phyloP scores from a whole-genome alignment of 164 flowering plant genomes.

The Dillenia suffruticosa region DNA sequence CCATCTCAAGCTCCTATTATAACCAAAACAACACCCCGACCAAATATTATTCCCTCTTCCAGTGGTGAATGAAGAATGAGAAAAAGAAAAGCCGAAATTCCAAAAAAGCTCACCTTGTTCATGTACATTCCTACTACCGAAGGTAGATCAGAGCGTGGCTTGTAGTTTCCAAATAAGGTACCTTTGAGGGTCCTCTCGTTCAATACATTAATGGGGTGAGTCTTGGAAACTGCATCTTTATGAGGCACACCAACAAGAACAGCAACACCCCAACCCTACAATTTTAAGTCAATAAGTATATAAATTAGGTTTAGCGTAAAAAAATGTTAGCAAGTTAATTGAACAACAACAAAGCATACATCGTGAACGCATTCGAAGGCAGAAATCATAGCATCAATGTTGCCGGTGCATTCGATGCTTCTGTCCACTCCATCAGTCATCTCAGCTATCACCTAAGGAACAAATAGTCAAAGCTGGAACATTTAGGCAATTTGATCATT shows the following conservation, averaged over 20 bases:
- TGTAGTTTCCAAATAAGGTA: slow-evolving; percentile 30
- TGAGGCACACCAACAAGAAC: slow-evolving; percentile 56
- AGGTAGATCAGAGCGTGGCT: slow-evolving; percentile 19
- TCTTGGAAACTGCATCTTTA: slow-evolving; percentile 51
- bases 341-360: slow-evolving; percentile 20
- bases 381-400: slow-evolving; percentile 56
- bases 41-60: too few relatives aligned
- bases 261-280: slow-evolving; percentile 70
- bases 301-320: too few relatives aligned
- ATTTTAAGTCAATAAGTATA: background rate
- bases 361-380: slow-evolving; percentile 80
- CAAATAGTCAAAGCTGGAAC: too few relatives aligned
- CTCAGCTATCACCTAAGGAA: slow-evolving; percentile 47
- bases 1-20: slow-evolving; percentile 35
- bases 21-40: background rate
- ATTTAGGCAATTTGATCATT: too few relatives aligned
- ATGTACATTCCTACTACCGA: slow-evolving; percentile 48
- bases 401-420: slow-evolving; percentile 65
- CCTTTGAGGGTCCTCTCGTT: slow-evolving; percentile 38
- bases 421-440: slow-evolving; percentile 71
- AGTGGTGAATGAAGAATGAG: too few relatives aligned
- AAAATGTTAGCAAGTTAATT: too few relatives aligned
- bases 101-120: slow-evolving; percentile 37
- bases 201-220: slow-evolving; percentile 46
- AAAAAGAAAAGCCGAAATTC: too few relatives aligned